Percentiles rank a stretch among this genome's conserved stretches.
These are phyloP conservation scores for Bombardia bombarda DNA, from an alignment of 495 filamentous ascomycete genomes.

Conservation along the genomic window DNA sequence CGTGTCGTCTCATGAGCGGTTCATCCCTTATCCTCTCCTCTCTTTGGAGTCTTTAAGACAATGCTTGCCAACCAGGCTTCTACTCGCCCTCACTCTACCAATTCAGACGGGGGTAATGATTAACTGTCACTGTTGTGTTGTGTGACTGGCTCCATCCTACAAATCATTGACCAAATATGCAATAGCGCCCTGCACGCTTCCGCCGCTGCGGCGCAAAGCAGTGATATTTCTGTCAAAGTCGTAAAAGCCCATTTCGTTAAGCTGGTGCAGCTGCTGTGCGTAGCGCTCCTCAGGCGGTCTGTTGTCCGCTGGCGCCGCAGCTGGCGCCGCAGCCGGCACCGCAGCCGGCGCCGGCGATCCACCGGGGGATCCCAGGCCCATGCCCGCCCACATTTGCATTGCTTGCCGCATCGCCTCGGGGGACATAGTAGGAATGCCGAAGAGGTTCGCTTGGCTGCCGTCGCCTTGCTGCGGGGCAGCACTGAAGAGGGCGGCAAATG, in stretches of 20 bases:
- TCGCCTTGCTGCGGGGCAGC: constrained; percentile 1
- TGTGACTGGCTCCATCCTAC: too few relatives aligned
- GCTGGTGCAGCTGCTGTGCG: constrained; percentile 77
- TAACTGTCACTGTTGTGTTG: too few relatives aligned
- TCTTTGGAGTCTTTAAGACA: too few relatives aligned
- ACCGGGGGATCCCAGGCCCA: constrained; percentile 13
- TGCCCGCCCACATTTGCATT: constrained; percentile 24
- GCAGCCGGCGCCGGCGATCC: constrained; percentile 16
- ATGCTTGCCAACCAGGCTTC: too few relatives aligned
- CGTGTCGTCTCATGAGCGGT: too few relatives aligned
- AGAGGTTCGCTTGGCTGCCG: constrained; percentile 13
- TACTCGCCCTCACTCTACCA: too few relatives aligned
- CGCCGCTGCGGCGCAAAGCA: constrained; percentile 80
- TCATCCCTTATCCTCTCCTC: too few relatives aligned
- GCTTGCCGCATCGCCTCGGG: constrained; percentile 42
- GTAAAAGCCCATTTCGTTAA: constrained; percentile 99
- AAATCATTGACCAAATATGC: constrained; percentile 56
- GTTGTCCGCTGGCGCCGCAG: constrained; percentile 55
- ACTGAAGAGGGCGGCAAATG: constrained; percentile 30
- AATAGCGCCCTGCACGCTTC: constrained; percentile 91
- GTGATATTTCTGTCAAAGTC: constrained; percentile 92
- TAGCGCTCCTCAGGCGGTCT: constrained; percentile 91
- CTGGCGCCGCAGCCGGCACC: constrained; percentile 27
- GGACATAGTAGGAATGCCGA: constrained; percentile 12
- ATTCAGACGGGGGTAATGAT: too few relatives aligned